Conservation (phyloP, 2,329 filamentous ascomycete species). For the Corinectria fuckeliana region DNA sequence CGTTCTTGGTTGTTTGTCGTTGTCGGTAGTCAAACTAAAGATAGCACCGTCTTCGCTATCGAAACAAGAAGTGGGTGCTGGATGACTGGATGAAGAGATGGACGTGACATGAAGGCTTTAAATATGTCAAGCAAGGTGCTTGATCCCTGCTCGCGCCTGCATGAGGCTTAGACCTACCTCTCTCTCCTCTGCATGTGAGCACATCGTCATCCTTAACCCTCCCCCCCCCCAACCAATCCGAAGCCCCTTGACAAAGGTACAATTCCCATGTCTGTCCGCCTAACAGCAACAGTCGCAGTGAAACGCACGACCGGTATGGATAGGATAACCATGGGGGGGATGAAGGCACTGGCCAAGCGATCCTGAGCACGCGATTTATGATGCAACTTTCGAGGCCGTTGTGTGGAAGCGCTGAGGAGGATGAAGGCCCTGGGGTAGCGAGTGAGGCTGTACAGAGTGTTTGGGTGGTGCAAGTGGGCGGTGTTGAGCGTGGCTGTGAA, state of each 20-base stretch:
- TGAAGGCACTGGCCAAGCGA: background rate
- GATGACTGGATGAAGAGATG: no score
- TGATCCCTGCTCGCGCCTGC: no score
- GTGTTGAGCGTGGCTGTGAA: background rate
- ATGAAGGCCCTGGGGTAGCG: background rate
- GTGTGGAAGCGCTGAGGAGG: background rate
- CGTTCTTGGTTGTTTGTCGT: background rate
- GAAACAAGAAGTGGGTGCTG: background rate
- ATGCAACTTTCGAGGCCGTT: background rate
- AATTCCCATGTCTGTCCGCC: background rate
- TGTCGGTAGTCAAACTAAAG: no score
- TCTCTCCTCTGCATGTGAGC: no score
- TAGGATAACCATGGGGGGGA: no score
- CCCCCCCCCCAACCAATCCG: no score
- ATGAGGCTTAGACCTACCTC: no score
- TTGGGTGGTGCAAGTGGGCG: background rate
- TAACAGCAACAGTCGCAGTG: background rate
- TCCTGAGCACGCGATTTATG: background rate
- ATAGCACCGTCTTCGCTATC: no score
- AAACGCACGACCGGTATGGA: background rate
- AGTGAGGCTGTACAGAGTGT: background rate
- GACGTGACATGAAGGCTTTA: no score
- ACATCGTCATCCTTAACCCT: no score
- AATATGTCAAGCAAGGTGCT: background rate
- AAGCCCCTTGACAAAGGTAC: no score